Percentiles rank a stretch among this genome's conserved stretches.
These are phyloP conservation scores for Pelargonium fulgidum DNA, from an alignment of 441 rosid genomes.

Conservation along the genomic window DNA sequence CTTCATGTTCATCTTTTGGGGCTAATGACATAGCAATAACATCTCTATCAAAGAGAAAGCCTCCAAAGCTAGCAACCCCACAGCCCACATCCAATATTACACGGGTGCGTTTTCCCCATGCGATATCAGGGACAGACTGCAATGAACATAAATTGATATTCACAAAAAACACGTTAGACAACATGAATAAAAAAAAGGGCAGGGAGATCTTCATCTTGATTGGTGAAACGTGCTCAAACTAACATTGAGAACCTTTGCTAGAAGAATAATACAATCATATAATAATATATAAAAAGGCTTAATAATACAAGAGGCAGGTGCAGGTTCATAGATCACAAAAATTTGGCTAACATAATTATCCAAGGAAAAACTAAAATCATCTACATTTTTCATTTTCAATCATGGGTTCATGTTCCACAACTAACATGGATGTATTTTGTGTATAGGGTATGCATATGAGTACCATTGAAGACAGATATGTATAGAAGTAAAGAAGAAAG, in stretches of 20 bases:
- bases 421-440: background rate
- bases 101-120: slow-evolving; percentile 83
- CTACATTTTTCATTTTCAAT: slow-evolving; percentile 9
- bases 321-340: background rate
- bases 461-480: background rate
- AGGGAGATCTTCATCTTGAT: background rate
- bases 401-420: background rate
- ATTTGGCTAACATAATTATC: background rate
- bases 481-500: background rate
- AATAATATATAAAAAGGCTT: background rate
- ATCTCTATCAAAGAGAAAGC: slow-evolving; percentile 77
- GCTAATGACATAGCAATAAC: slow-evolving; percentile 91
- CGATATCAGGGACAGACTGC: slow-evolving; percentile 74
- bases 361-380: background rate
- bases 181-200: background rate
- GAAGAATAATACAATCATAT: background rate
- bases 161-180: background rate
- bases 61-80: slow-evolving; percentile 98
- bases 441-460: background rate
- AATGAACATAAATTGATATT: slow-evolving; percentile 9
- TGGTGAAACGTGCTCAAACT: too few relatives aligned
- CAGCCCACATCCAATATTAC: slow-evolving; percentile 94
- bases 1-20: slow-evolving; percentile 93
- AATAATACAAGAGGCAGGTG: background rate
- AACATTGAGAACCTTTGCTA: background rate